Conservation (phyloP, 176 grass and related monocot species). For the Panicum miliaceum region DNA sequence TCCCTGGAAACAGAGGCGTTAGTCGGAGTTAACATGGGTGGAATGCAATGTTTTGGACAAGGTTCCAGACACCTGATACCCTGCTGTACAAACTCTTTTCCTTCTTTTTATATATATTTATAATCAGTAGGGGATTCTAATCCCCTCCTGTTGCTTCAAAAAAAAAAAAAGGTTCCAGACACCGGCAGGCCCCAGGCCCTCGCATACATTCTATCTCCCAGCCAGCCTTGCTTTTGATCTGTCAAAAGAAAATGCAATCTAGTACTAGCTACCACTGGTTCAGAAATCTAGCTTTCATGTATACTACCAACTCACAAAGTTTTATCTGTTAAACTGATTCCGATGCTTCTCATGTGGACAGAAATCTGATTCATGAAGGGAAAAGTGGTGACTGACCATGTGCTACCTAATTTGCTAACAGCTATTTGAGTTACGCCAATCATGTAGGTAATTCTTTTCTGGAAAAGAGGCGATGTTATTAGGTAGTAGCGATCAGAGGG, state of each 20-base stretch:
- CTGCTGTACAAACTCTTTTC: too few species aligned
- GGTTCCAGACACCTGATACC: not conserved
- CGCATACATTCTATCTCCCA: not conserved
- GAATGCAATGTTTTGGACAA: not conserved
- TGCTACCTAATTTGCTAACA: not conserved
- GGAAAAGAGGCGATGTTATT: not conserved
- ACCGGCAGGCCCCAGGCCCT: not conserved
- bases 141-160: too few species aligned
- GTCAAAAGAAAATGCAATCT: not conserved
- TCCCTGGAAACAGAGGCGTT: constrained; percentile 45
- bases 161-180: not conserved
- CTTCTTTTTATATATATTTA: too few species aligned
- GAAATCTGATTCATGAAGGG: not conserved
- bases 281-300: too few species aligned
- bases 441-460: not conserved
- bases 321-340: not conserved
- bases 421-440: not conserved
- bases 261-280: too few species aligned
- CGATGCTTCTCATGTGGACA: not conserved
- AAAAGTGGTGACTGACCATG: not conserved
- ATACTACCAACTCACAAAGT: not conserved
- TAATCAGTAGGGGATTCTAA: too few species aligned
- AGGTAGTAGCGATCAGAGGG: not conserved
- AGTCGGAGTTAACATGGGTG: not conserved
- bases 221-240: not conserved